Percentiles rank a stretch among this genome's conserved stretches.
phyloP scores from a whole-genome alignment of 73 alveolate genomes.

The Tetrahymena borealis region DNA sequence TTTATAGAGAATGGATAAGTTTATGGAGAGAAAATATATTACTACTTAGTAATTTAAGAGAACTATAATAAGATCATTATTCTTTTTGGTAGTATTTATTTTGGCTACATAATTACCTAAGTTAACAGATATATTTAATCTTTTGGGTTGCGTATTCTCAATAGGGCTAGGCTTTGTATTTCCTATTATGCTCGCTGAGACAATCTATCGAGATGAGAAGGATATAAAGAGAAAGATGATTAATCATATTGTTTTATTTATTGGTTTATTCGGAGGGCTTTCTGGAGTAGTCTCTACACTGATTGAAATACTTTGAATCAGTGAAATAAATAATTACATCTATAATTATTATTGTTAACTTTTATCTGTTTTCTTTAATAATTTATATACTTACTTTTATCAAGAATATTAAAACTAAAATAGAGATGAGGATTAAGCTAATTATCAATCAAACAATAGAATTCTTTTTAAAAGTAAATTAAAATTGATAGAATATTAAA shows the following conservation, averaged over 20 bases:
- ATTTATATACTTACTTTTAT: no score
- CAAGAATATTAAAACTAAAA: no score
- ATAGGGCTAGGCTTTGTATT: neutral
- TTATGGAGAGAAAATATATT: neutral
- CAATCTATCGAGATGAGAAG: neutral
- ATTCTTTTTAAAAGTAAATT: no score
- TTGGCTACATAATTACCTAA: neutral
- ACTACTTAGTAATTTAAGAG: neutral
- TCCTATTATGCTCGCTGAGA: neutral
- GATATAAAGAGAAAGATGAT: neutral
- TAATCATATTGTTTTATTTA: neutral
- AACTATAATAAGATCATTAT: neutral
- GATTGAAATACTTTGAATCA: neutral
- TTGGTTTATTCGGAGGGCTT: neutral
- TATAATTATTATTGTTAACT: neutral
- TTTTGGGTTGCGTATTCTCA: neutral
- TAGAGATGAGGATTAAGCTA: no score
- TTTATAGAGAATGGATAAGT: neutral
- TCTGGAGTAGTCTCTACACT: neutral
- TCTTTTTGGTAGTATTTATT: neutral
- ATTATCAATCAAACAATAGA: no score
- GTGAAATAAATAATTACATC: neutral
- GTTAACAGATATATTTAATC: neutral
- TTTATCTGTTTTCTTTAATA: neutral
- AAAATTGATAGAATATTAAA: no score